Conservation (phyloP, 2,329 filamentous ascomycete species). For the Hypoxylon sp. region DNA sequence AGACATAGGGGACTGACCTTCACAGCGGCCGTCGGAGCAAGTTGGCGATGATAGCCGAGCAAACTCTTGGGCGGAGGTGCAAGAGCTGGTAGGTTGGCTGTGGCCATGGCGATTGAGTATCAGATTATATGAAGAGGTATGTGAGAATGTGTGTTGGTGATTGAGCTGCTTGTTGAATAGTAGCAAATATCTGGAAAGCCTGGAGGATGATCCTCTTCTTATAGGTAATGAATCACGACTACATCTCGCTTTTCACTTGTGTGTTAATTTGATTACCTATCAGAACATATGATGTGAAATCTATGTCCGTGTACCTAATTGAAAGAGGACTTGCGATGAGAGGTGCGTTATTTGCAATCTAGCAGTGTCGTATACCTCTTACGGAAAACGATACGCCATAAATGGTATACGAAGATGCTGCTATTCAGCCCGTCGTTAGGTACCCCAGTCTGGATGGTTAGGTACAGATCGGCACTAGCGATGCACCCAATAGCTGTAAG, state of each 20-base stretch:
- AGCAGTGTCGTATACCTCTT: conserved; percentile 1
- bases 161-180: neutral
- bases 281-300: neutral
- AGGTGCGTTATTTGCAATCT: neutral
- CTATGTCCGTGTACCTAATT: neutral
- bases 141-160: neutral
- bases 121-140: neutral
- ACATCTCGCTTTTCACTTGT: neutral
- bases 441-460: neutral
- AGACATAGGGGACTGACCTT: conserved; percentile 64
- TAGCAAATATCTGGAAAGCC: neutral
- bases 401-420: neutral
- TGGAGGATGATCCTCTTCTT: neutral
- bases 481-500: conserved; percentile 6
- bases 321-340: neutral
- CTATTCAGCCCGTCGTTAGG: neutral
- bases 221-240: neutral
- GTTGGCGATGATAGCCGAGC: conserved; percentile 64
- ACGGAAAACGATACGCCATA: neutral
- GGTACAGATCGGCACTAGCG: conserved; percentile 5
- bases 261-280: neutral
- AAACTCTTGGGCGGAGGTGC: conserved; percentile 57
- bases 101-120: neutral
- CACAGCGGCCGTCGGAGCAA: conserved; percentile 65
- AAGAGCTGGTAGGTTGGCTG: neutral